These are phyloP conservation scores for Aureobasidium melanogenum DNA, from an alignment of 2,329 filamentous ascomycete genomes.

Conservation along the genomic window DNA sequence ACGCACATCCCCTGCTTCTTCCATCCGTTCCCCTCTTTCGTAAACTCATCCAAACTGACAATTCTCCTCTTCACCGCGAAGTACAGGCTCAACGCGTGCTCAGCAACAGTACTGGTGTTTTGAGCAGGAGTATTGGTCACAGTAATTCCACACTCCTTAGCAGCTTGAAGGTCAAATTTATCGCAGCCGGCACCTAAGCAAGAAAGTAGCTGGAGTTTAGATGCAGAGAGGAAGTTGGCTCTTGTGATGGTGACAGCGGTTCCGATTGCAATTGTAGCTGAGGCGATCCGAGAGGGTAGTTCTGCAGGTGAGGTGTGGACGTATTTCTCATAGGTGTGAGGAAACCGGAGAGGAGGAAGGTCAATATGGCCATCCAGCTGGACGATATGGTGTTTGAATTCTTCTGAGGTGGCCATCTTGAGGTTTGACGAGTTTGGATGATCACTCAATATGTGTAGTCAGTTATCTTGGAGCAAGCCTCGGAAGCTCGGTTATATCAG, in stretches of 20 bases:
- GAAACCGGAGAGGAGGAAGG: slow-evolving; percentile 33
- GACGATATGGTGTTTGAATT: slow-evolving; percentile 37
- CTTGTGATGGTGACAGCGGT: slow-evolving; percentile 34
- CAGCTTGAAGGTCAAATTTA: slow-evolving; percentile 37
- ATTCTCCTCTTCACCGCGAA: slow-evolving; percentile 38
- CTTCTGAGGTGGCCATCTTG: neutral
- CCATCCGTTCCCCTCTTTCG: slow-evolving; percentile 33
- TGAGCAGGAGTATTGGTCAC: slow-evolving; percentile 40
- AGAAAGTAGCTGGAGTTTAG: slow-evolving; percentile 36
- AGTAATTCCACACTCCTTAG: slow-evolving; percentile 33
- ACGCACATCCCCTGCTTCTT: slow-evolving; percentile 29
- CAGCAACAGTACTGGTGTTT: slow-evolving; percentile 36
- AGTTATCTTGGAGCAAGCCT: too few species aligned
- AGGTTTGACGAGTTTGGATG: neutral
- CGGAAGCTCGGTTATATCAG: too few species aligned
- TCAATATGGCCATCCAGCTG: slow-evolving; percentile 38
- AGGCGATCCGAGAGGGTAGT: slow-evolving; percentile 33
- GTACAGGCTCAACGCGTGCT: slow-evolving; percentile 44
- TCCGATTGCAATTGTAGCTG: slow-evolving; percentile 39
- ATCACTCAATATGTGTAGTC: neutral
- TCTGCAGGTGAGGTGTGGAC: slow-evolving; percentile 24
- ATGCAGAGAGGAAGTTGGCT: slow-evolving; percentile 30
- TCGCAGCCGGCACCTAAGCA: slow-evolving; percentile 40
- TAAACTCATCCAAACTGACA: slow-evolving; percentile 29
- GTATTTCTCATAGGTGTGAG: slow-evolving; percentile 34